Base-by-base conservation (phyloP, 1,139 yeast genomes). In the Blastobotrys raffinosifermentans region DNA sequence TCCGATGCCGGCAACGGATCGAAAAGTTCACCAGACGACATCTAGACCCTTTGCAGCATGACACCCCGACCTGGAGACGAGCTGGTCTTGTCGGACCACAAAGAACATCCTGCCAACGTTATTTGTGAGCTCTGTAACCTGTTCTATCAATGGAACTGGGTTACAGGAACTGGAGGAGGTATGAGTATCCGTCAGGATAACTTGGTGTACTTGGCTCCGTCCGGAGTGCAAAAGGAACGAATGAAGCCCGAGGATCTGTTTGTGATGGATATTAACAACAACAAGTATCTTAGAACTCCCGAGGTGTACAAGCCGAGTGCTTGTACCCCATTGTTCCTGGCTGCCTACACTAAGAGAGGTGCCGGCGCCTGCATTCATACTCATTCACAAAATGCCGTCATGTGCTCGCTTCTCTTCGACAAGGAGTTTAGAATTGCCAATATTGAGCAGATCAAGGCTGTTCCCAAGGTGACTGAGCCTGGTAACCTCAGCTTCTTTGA, bases 301-400 rank as follows among this genome's bases (percentile, higher is more conserved):
- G 63, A 69, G 31, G 65, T 66, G 13, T 80, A 73, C 61, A 86
- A 85, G 59, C 95, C 95, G 13, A 81, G 94, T 26, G 95, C 96
- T 1, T 89, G 96, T 55, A 86, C 96, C 0, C 96, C 96, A 9
- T 64, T 89, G 39, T 89, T 89, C 61, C 60, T 83, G 64, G 77
- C 89, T 37, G 79, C 91, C 38, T 87, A 81, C 61, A 73, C 69
- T 23, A 58, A 74, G 63, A 69, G 91, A 48, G 72, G 73, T 41
- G 94, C 95, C 1, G 94, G 94, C 8, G 96, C 96, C 1, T 85
- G 95, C 59, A 87, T 89, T 44, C 97, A 89, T 60, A 89, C 97
- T 0, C 97, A 89, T 58, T 87, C 96, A 0, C 93, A 82, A 54
- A 62, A 61, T 41, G 95, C 97, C 0, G 96, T 89, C 1, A 69